Base-by-base conservation (phyloP, 2,329 filamentous ascomycete species). In the Gnomoniopsis sp. region DNA sequence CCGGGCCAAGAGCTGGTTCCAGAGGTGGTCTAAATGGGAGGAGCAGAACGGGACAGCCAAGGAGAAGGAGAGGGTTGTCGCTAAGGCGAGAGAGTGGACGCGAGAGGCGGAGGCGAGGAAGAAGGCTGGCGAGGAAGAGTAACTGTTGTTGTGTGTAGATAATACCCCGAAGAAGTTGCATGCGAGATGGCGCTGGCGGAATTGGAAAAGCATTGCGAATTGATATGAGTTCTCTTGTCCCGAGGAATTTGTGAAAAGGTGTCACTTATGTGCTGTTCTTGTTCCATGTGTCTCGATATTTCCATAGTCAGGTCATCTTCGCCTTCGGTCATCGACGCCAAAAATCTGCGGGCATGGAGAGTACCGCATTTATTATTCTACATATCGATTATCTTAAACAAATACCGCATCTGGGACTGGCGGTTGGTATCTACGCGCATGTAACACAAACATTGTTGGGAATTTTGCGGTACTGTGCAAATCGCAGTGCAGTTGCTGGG, bases 21-120 rank as follows among this genome's bases (percentile, higher is more conserved):
- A 91, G 77, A 84, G 90, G 66, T 99, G 95, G 95, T 84, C 89
- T 58, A 85, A 89, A 65, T 98, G 91, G 84, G 95, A 99, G 78
- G 86, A 88, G 75, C 83, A 82, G 71, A 76, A 84, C 59, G 91
- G 90, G 2, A 85, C 88, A 69, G 77, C 81, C 63, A 90, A 90
- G 79, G 84, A 81, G 65, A 79, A 85, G 51, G 88, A 91, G 70
- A 83, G 81, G 65, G 90, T 92, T 49, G 86, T 85, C 70, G 86
- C 83, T 19, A 81, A 86, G 71, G 90, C 90, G 53, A 81, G 81
- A 68, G 87, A 88, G 69, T 93, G 88, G 81, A 87, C 88, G 44
- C 84, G 81, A 62, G 72, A 74, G 58, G 75, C 70, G 57, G 74
- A 73, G 60, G 75, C 75, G 64, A 72, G 66, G 63, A 71, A 73